phyloP scores from a whole-genome alignment of 2,329 filamentous ascomycete species.

The Botrytis fabae region DNA sequence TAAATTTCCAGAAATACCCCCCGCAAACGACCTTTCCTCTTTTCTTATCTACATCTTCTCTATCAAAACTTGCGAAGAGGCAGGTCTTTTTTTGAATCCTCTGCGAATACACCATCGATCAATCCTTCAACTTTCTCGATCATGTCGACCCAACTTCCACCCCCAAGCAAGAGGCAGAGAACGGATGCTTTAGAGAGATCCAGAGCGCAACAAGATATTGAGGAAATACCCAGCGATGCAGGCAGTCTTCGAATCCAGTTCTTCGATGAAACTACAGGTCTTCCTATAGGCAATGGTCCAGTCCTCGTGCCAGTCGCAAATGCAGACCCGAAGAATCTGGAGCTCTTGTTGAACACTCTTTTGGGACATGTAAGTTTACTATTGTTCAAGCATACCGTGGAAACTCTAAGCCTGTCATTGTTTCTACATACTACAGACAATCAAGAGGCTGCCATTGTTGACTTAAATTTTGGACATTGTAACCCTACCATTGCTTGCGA shows the following conservation, averaged over 20 bases:
- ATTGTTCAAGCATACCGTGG: background rate
- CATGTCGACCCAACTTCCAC: conserved; percentile 83
- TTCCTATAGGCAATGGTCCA: conserved; percentile 60
- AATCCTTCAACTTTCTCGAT: background rate
- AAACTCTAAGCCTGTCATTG: background rate
- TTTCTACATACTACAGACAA: background rate
- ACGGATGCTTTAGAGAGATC: conserved; percentile 71
- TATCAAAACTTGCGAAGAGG: background rate
- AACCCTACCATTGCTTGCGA: background rate
- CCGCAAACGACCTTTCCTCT: background rate
- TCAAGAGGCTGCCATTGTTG: background rate
- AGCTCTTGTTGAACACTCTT: conserved; percentile 80
- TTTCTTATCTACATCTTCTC: background rate
- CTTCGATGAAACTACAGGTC: conserved; percentile 77
- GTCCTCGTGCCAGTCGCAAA: conserved; percentile 77
- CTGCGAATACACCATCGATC: background rate
- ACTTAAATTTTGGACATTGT: background rate
- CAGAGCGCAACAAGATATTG: conserved; percentile 73
- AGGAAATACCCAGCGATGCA: conserved; percentile 63
- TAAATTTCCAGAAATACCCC: background rate
- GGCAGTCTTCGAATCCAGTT: conserved; percentile 87
- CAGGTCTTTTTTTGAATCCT: background rate
- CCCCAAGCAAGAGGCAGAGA: conserved; percentile 84
- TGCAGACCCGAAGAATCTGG: conserved; percentile 85
- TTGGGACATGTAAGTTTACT: conserved; percentile 64